Percentiles rank a stretch among this genome's conserved stretches.
Evolutionary conservation across 2,329 filamentous ascomycete genomes (phyloP).

Genomic region (Verticillium nubilum): DNA sequence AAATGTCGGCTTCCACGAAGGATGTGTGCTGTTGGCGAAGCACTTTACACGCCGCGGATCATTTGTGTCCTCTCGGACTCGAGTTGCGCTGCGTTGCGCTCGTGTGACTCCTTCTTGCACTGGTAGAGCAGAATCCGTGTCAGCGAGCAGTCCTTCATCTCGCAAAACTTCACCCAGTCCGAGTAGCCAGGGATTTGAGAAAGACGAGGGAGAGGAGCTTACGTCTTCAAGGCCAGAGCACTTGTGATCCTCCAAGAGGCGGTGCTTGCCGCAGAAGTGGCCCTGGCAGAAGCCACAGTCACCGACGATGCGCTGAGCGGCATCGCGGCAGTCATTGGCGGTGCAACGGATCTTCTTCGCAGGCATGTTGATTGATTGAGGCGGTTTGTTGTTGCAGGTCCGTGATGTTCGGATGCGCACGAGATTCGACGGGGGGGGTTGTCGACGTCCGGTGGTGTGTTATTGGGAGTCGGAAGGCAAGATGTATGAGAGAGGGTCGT

Average conservation of each 20-base stretch:
- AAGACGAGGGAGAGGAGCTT: conserved; percentile 32
- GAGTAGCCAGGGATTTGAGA: conserved; percentile 28
- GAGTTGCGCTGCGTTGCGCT: conserved; percentile 87
- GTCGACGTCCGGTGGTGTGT: not conserved
- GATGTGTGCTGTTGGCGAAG: not conserved
- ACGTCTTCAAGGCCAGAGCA: conserved; percentile 88
- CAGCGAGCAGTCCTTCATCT: conserved; percentile 28
- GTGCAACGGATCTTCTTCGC: conserved; percentile 79
- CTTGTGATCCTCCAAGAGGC: conserved; percentile 89
- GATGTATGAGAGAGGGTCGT: not conserved
- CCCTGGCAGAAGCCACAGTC: conserved; percentile 94
- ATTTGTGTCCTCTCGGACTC: conserved; percentile 90
- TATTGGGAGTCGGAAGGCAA: not conserved
- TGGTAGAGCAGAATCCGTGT: conserved; percentile 28
- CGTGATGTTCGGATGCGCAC: not conserved
- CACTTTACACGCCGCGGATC: conserved; percentile 75
- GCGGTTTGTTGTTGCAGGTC: conserved; percentile 1
- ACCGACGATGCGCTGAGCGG: conserved; percentile 87
- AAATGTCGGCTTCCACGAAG: not conserved
- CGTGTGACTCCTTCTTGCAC: conserved; percentile 96
- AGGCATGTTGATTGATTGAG: conserved; percentile 42
- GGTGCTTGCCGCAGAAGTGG: conserved; percentile 92
- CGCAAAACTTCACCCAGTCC: conserved; percentile 29
- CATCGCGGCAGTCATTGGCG: conserved; percentile 83
- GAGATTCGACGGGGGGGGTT: conserved; percentile 1